Evolutionary conservation across 2,329 filamentous ascomycete genomes (phyloP).

Genomic region (Xenosphaeropsis pyriputrescens): DNA sequence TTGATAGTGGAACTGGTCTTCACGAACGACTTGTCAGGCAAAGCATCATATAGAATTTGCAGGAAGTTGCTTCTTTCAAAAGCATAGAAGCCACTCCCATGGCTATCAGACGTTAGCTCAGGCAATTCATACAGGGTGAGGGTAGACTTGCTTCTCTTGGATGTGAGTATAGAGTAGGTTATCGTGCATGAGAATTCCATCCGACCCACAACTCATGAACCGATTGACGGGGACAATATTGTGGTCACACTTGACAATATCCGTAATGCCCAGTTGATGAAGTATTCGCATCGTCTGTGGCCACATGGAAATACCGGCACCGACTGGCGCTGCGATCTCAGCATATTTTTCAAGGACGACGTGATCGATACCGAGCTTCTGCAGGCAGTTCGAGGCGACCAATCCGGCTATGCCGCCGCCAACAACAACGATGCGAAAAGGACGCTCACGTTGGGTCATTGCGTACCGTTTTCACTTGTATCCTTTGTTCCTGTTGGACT

Average conservation of each 20-base stretch:
- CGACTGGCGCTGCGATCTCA: not conserved
- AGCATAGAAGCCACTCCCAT: too few species aligned
- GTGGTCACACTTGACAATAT: too few species aligned
- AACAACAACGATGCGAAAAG: constrained; percentile 2
- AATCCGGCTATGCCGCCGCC: constrained; percentile 4
- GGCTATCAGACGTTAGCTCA: too few species aligned
- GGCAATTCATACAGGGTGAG: too few species aligned
- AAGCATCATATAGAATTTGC: constrained; percentile 2
- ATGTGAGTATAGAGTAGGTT: too few species aligned
- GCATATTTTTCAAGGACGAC: constrained; percentile 3
- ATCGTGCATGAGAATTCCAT: too few species aligned
- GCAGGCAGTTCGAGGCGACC: constrained; percentile 1
- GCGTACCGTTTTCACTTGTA: too few species aligned
- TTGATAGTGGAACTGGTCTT: not conserved
- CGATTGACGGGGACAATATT: too few species aligned
- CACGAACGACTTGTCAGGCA: constrained; percentile 2
- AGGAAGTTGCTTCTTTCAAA: not conserved
- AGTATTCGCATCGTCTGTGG: not conserved
- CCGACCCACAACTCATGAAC: too few species aligned
- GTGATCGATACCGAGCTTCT: constrained; percentile 3
- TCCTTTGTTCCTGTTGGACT: too few species aligned
- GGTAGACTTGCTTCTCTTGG: too few species aligned
- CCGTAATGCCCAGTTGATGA: not conserved
- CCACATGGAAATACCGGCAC: not conserved
- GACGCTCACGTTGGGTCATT: too few species aligned